A percentile compares a stretch with the other conserved stretches of the same genome.
Conservation (phyloP, 129 eudicot genomes). For the Deinandra increscens region DNA sequence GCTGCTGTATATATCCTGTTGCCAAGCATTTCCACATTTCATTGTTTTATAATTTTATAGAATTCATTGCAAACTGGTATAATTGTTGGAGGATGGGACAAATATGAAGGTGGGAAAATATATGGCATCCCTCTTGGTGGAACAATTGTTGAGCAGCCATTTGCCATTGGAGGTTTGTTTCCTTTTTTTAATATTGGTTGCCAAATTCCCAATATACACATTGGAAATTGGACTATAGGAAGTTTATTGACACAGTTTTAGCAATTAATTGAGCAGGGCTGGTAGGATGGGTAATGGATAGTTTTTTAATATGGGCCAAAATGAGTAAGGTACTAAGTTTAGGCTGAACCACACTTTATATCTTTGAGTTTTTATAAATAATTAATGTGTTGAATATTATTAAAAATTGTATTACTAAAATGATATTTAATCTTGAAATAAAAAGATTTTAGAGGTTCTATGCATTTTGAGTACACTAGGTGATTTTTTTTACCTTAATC, state of each 20-base stretch:
- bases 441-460: background rate
- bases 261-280: background rate
- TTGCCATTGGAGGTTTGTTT: slow-evolving; percentile 89
- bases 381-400: background rate
- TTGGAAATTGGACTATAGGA: no score
- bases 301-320: background rate
- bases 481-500: background rate
- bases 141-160: slow-evolving; percentile 90
- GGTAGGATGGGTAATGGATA: background rate
- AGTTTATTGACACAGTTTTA: background rate
- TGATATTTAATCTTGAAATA: background rate
- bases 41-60: slow-evolving; percentile 38
- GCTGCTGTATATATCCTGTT: background rate
- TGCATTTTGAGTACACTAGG: background rate
- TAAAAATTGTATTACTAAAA: background rate
- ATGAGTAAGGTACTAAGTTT: background rate
- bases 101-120: slow-evolving; percentile 92
- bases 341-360: background rate
- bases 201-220: background rate
- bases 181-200: background rate
- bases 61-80: slow-evolving; percentile 91
- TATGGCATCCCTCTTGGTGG: slow-evolving; percentile 98
- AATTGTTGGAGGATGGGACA: slow-evolving; percentile 99
- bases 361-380: background rate
- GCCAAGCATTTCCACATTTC: background rate